Base-by-base conservation (phyloP, 768 basidiomycete species). In the Lactarius indigo region DNA sequence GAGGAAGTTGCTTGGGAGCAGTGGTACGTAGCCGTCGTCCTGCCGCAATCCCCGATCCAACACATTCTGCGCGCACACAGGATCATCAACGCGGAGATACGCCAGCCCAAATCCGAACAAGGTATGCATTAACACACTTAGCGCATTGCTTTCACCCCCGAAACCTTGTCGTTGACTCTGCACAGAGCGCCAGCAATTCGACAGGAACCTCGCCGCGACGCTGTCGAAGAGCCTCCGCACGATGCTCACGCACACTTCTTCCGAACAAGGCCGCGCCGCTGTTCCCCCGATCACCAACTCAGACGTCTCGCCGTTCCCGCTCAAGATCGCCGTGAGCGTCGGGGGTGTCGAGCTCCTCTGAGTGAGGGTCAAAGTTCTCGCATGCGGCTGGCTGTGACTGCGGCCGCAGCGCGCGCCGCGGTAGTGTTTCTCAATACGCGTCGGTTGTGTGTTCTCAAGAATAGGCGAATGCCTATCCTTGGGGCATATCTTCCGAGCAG, bases 1-100 rank as follows among this genome's bases (percentile, higher is more conserved):
- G 92, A 94, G 73, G 90, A 93, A 30, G 85, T 92, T 17, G 86
- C 91, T 61, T 94, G 92, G 92, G 92, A 94, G 74, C 87, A 91
- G 76, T 94, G 92, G 92, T 91, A 15, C 7, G 79, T 64, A 50
- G 9, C n/a, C 23, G 4, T n/a, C n/a, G 2, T 18, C 20, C 10
- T 47, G 2, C 44, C 44, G 20, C 20, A n/a, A 9, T 44, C 44
- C 37, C 37, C 37, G 37, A 39, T 17, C 37, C 10, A 12, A 39
- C 4, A 39, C 37, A 39, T 39, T 39, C 37, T 39, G 37, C 37
- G 23, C 47, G 26, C 13, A 52, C 12, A 15, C 73, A 93, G 92
- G 91, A 78, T 87, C 17, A 85, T 94, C 68, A 92, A 91, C 62
- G 90, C 87, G 10, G 91, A 93, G 77, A 78, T 93, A 17, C 84